phyloP scores from a whole-genome alignment of 148 eudicot species.

The Polygonum maritimum region DNA sequence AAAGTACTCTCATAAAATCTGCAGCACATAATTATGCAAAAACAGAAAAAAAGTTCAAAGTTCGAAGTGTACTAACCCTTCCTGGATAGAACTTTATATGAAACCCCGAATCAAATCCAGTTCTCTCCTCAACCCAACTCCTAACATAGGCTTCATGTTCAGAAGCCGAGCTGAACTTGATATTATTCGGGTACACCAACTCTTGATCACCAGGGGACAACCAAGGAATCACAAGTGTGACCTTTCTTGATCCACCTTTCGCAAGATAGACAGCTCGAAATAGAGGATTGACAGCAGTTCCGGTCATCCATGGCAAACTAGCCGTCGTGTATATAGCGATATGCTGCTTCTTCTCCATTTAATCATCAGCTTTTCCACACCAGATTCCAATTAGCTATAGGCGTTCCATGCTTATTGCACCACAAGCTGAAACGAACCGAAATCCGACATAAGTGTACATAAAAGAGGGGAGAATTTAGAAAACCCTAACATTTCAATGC shows the following conservation, averaged over 20 bases:
- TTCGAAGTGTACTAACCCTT: slow-evolving; percentile 31
- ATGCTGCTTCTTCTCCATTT: slow-evolving; percentile 70
- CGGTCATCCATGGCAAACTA: slow-evolving; percentile 98
- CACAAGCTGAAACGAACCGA: not conserved
- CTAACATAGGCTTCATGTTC: slow-evolving; percentile 83
- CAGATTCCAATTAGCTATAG: not conserved
- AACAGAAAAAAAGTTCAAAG: not conserved
- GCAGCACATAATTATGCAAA: not conserved
- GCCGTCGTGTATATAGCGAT: slow-evolving; percentile 91
- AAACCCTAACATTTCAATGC: not conserved
- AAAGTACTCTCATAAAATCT: not conserved
- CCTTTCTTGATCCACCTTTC: slow-evolving; percentile 52
- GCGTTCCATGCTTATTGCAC: not conserved
- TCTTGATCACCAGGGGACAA: slow-evolving; percentile 62
- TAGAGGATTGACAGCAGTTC: slow-evolving; percentile 88
- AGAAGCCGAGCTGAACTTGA: slow-evolving; percentile 42
- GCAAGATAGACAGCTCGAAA: slow-evolving; percentile 92
- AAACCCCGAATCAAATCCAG: slow-evolving; percentile 42
- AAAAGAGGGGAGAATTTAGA: not conserved
- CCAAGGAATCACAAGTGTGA: slow-evolving; percentile 90
- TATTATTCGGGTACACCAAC: slow-evolving; percentile 63
- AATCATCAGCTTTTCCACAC: slow-evolving; percentile 16
- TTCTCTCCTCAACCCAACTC: slow-evolving; percentile 77
- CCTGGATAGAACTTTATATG: slow-evolving; percentile 75
- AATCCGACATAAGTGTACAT: not conserved